Base-by-base conservation (phyloP, 176 grass and related monocot genomes). In the Rhipidocladum racemiflorum region DNA sequence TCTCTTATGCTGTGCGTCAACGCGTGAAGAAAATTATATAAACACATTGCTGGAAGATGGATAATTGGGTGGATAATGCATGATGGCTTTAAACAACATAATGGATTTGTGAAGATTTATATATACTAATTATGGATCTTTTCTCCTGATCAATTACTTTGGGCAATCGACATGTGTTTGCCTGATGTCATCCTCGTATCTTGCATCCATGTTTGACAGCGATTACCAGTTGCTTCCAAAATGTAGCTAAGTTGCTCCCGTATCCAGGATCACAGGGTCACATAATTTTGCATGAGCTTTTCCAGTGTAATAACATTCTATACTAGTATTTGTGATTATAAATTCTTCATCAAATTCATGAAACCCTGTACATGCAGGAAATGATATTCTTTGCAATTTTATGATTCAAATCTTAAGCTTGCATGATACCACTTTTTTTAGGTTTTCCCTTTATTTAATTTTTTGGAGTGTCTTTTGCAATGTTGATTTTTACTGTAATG, bases 241-340 rank as follows among this genome's bases (percentile, higher is more conserved):
- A 54, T 8, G 2, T 54, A 54, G 50, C 7, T 20, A 20, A 54
- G 50, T 54, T 3, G 18, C 50, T 84, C 38, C n/a, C 50, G 28
- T 72, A 39, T 28, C 27, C 6, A 35, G 24, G 35, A 45, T 56
- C 25, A 18, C 32, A 66, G n/a, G 44, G 67, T 70, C 34, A 16
- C 27, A 74, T 25, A 66, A 35, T 67, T 44, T 39, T 84, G 70
- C 32, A 57, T 75, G 49, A 11, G 45, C 28, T 36, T 74, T 83
- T 65, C 34, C 34, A 36, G 15, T n/a, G 7, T 46, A 43, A 38
- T 59, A 10, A 25, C 57, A 28, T 53, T 25, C 23, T 43, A n/a
- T 27, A 56, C 2, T 17, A 9, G 32, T 81, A 55, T 81, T 43
- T 57, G 11, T 21, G 5, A 43, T 34, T 24, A 46, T 34, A 17